phyloP scores from a whole-genome alignment of 2,329 filamentous ascomycete genomes.

The Colletotrichum sp. region DNA sequence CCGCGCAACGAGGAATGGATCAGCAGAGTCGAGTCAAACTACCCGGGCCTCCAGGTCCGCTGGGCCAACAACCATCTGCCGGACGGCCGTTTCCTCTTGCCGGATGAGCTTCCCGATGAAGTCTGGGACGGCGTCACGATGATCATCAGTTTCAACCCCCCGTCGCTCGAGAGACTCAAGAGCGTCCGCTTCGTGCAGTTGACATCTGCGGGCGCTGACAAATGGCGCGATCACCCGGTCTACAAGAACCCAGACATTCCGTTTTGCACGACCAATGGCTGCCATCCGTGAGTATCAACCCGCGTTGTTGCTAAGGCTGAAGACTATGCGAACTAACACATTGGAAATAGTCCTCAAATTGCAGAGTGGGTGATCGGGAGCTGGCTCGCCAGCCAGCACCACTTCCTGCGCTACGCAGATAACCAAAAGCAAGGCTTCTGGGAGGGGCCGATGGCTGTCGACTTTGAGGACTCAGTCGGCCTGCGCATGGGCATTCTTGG shows the following conservation, averaged over 20 bases:
- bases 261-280: conserved; percentile 47
- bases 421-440: conserved; percentile 33
- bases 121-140: conserved; percentile 47
- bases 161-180: conserved; percentile 33
- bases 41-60: conserved; percentile 42
- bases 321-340: not conserved
- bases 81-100: conserved; percentile 20
- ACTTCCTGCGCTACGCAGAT: conserved; percentile 32
- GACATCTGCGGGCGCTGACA: conserved; percentile 47
- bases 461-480: conserved; percentile 35
- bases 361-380: conserved; percentile 45
- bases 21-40: conserved; percentile 32
- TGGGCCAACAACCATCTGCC: conserved; percentile 30
- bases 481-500: conserved; percentile 46
- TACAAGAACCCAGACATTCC: conserved; percentile 38
- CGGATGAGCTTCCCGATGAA: conserved; percentile 32
- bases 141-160: conserved; percentile 35
- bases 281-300: conserved; percentile 40
- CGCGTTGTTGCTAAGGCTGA: fast-evolving
- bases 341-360: conserved; percentile 36
- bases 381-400: conserved; percentile 37
- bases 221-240: conserved; percentile 38
- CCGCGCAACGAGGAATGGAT: conserved; percentile 38
- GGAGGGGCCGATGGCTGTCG: conserved; percentile 23
- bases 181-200: conserved; percentile 50